A percentile compares a stretch with the other conserved stretches of the same genome.
Conservation (phyloP, 2,329 filamentous ascomycete species). For the Arachnopeziza araneosa region DNA sequence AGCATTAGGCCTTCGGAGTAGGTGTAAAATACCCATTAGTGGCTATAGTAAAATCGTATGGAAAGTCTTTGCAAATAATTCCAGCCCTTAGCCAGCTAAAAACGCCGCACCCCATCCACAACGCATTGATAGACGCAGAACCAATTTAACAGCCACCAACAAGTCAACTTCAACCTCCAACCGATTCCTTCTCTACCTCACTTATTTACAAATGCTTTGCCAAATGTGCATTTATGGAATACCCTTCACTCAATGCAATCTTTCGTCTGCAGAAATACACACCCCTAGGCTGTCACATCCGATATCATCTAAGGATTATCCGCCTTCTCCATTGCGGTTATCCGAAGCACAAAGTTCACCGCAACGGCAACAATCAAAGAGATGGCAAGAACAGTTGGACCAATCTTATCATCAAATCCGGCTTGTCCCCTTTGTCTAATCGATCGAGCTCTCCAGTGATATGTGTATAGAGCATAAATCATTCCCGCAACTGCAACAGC, state of each 20-base stretch:
- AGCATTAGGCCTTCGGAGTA: not conserved
- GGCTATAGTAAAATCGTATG: not conserved
- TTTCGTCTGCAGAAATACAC: not conserved
- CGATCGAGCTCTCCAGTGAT: slow-evolving; percentile 94
- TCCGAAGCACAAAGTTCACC: slow-evolving; percentile 88
- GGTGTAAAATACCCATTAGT: not conserved
- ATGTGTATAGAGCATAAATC: slow-evolving; percentile 90
- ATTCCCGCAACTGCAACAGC: slow-evolving; percentile 91
- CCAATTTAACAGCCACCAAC: too few species aligned
- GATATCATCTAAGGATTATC: not conserved
- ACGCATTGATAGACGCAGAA: too few species aligned
- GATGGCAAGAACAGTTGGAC: slow-evolving; percentile 83
- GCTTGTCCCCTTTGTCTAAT: slow-evolving; percentile 88
- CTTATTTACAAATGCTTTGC: too few species aligned
- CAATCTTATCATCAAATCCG: slow-evolving; percentile 94
- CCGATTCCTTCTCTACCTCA: too few species aligned
- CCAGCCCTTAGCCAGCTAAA: not conserved
- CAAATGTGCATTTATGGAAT: too few species aligned
- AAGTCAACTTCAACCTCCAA: too few species aligned
- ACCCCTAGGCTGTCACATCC: not conserved
- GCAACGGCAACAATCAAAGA: slow-evolving; percentile 84
- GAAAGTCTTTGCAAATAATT: not conserved
- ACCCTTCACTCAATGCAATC: not conserved
- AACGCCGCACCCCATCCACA: too few species aligned
- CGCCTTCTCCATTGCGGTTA: slow-evolving; percentile 33